Percentiles rank a stretch among this genome's conserved stretches.
phyloP scores from a whole-genome alignment of 1,284 basidiomycete genomes.

The Naganishia albida region DNA sequence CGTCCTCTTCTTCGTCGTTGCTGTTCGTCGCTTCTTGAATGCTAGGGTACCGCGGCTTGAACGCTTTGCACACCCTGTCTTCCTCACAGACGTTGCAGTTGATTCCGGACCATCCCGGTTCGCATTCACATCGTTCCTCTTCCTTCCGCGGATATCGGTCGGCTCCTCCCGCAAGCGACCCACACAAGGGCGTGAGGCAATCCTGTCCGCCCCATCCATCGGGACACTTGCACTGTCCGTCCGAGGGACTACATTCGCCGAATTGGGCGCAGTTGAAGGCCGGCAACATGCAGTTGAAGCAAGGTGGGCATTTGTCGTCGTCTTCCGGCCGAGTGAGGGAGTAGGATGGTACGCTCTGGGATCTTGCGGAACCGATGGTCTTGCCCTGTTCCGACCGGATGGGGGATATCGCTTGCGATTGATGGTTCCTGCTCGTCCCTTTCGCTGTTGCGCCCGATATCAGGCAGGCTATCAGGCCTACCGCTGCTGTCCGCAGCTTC shows the following conservation, averaged over 20 bases:
- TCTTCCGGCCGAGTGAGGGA: constrained; percentile 15
- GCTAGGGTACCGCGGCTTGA: constrained; percentile 61
- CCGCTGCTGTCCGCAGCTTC: neutral
- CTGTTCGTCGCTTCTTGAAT: constrained; percentile 33
- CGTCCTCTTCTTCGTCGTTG: constrained; percentile 55
- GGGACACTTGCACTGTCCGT: constrained; percentile 88
- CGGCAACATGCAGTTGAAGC: constrained; percentile 83
- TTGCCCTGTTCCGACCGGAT: neutral
- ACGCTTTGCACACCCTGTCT: constrained; percentile 72
- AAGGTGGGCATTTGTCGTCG: constrained; percentile 55
- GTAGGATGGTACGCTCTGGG: neutral
- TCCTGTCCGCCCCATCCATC: constrained; percentile 88
- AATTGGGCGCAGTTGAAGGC: constrained; percentile 81
- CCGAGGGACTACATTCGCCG: constrained; percentile 79
- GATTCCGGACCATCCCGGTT: constrained; percentile 90
- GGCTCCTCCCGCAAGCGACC: constrained; percentile 83
- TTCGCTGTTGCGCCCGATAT: neutral
- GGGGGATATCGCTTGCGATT: neutral
- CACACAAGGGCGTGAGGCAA: constrained; percentile 82
- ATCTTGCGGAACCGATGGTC: constrained; percentile 14
- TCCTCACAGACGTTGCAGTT: constrained; percentile 94
- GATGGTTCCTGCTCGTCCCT: neutral
- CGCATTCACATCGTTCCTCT: constrained; percentile 78
- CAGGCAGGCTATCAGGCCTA: constrained; percentile 15
- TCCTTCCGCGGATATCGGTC: constrained; percentile 76